Percentiles rank a stretch among this genome's conserved stretches.
Evolutionary conservation across 331 rosid species (phyloP).

Genomic region (Quercus tomentella): DNA sequence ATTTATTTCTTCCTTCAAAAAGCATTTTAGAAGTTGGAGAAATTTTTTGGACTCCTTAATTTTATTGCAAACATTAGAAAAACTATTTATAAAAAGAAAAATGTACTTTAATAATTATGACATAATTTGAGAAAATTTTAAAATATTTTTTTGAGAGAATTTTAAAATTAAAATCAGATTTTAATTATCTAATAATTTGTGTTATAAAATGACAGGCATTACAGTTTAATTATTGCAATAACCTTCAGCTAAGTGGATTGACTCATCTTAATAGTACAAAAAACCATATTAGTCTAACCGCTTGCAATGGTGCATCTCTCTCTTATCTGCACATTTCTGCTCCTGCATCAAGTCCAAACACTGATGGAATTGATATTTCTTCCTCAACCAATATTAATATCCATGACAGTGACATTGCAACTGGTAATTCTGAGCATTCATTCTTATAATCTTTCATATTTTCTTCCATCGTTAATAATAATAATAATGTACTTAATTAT

Average conservation of each 20-base stretch:
- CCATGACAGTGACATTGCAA: conserved; percentile 10
- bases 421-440: conserved; percentile 10
- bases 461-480: no score
- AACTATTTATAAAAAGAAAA: no score
- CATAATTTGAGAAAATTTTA: no score
- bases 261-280: conserved; percentile 25
- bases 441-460: not conserved
- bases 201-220: conserved; percentile 20
- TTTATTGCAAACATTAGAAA: no score
- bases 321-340: conserved; percentile 8
- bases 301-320: not conserved
- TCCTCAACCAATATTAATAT: conserved; percentile 2
- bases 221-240: conserved; percentile 2
- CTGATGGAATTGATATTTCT: conserved; percentile 34
- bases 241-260: conserved; percentile 12
- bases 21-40: no score
- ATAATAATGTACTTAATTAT: no score
- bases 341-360: conserved; percentile 32
- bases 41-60: no score
- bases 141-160: no score
- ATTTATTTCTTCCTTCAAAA: no score
- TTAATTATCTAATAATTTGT: no score
- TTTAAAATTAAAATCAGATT: no score
- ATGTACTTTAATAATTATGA: no score
- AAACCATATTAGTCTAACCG: conserved; percentile 23